A percentile compares a stretch with the other conserved stretches of the same genome.
Conservation (phyloP, 2,329 filamentous ascomycete genomes). For the Onygenales sp. region DNA sequence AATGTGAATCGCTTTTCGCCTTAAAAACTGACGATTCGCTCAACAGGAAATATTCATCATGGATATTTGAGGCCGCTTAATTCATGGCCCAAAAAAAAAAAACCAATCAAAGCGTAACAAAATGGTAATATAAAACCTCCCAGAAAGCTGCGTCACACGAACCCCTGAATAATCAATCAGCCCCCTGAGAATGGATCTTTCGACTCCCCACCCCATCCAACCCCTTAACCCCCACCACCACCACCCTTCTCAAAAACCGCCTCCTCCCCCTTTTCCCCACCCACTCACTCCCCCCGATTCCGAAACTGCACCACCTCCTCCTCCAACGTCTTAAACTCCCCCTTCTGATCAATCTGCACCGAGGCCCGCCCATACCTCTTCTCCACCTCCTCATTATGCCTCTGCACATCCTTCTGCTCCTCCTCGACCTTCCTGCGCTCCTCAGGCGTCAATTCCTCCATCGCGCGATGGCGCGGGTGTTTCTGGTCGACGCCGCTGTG, state of each 20-base stretch:
- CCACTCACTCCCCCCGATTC: constrained; percentile 5
- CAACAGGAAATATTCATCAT: too few relatives aligned
- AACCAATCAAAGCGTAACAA: too few relatives aligned
- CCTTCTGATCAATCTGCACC: constrained; percentile 8
- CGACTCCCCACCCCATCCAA: background rate
- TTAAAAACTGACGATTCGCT: too few relatives aligned
- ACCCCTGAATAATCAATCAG: too few relatives aligned
- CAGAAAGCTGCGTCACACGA: too few relatives aligned
- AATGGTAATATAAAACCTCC: too few relatives aligned
- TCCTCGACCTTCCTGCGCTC: constrained; percentile 5
- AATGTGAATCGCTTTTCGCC: too few relatives aligned
- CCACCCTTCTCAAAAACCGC: background rate
- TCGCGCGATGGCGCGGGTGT: constrained; percentile 9
- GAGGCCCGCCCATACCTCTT: constrained; percentile 10
- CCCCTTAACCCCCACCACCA: background rate
- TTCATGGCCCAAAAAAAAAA: too few relatives aligned
- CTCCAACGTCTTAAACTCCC: constrained; percentile 6
- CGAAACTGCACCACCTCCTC: constrained; percentile 6
- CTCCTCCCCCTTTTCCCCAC: background rate
- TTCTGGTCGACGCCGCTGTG: constrained; percentile 10
- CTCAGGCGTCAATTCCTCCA: constrained; percentile 9
- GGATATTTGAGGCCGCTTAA: too few relatives aligned
- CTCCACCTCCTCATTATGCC: constrained; percentile 13
- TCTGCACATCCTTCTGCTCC: constrained; percentile 7
- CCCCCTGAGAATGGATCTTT: too few relatives aligned